Evolutionary conservation across 768 basidiomycete species (phyloP).

Genomic region (Boletus pseudo-olivaceus): DNA sequence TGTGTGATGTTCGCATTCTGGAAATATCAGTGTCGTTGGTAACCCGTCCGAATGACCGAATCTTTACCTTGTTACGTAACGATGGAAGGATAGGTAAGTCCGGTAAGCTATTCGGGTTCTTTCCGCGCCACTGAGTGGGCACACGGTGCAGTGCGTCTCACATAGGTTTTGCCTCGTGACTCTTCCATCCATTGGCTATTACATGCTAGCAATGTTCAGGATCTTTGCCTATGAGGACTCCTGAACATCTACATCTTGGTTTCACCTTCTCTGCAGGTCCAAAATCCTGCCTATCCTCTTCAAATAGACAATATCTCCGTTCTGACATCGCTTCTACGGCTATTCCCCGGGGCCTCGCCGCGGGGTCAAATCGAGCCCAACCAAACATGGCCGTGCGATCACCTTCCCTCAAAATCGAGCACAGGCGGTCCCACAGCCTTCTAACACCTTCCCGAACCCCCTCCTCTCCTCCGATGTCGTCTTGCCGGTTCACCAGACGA

Average conservation of each 20-base stretch:
- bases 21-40: neutral
- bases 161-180: neutral
- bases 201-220: neutral
- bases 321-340: neutral
- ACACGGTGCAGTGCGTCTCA: too few relatives aligned
- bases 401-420: slow-evolving; percentile 3
- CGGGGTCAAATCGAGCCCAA: neutral
- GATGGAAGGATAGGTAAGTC: too few relatives aligned
- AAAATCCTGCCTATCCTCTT: neutral
- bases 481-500: slow-evolving; percentile 23
- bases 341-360: neutral
- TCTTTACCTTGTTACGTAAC: neutral
- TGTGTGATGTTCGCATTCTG: neutral
- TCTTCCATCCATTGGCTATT: neutral
- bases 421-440: neutral
- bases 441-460: neutral
- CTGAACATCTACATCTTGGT: neutral
- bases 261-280: neutral
- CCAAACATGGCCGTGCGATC: neutral
- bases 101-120: too few relatives aligned
- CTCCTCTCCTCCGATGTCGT: slow-evolving; percentile 15
- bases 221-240: neutral
- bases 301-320: neutral
- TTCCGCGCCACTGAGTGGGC: too few relatives aligned
- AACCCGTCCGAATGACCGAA: neutral